Conservation (phyloP, 371 early-diverging fungal species). For the Saksenaea vasiformis region DNA sequence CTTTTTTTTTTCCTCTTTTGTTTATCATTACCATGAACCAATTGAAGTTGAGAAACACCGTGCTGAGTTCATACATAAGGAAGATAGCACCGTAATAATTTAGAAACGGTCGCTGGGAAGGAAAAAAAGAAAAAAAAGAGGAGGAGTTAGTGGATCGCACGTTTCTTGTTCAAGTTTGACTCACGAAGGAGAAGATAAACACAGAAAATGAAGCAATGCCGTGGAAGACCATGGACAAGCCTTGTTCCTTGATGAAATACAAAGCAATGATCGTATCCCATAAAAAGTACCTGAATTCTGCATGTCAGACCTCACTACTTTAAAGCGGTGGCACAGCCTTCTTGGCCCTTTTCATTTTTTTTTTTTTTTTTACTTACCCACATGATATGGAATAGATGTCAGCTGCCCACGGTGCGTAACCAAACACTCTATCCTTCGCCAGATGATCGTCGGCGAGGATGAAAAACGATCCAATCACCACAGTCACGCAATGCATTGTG, state of each 20-base stretch:
- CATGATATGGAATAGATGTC: conserved; percentile 80
- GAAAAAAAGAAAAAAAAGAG: not conserved
- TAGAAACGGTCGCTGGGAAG: conserved; percentile 73
- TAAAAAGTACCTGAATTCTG: conserved; percentile 78
- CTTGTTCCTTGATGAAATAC: conserved; percentile 67
- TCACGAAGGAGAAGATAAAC: conserved; percentile 72
- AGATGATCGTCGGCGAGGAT: conserved; percentile 65
- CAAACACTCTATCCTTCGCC: conserved; percentile 70
- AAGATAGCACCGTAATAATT: conserved; percentile 87
- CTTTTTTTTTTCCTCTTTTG: not conserved
- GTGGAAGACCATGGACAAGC: conserved; percentile 84
- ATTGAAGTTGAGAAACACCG: conserved; percentile 90
- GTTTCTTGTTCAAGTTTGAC: conserved; percentile 25
- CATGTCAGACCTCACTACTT: not conserved
- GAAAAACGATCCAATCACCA: conserved; percentile 61
- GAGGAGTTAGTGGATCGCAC: no score
- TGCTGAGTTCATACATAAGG: conserved; percentile 89
- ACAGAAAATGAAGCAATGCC: conserved; percentile 80
- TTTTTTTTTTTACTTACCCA: conserved; percentile 58
- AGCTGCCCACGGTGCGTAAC: conserved; percentile 71
- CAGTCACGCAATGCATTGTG: conserved; percentile 58
- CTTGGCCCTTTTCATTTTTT: not conserved
- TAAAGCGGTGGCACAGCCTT: not conserved
- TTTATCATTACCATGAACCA: conserved; percentile 77
- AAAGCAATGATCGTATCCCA: conserved; percentile 87